Evolutionary conservation across 108 stramenopile genomes (phyloP).

Genomic region (Schizochytrium sp.): DNA sequence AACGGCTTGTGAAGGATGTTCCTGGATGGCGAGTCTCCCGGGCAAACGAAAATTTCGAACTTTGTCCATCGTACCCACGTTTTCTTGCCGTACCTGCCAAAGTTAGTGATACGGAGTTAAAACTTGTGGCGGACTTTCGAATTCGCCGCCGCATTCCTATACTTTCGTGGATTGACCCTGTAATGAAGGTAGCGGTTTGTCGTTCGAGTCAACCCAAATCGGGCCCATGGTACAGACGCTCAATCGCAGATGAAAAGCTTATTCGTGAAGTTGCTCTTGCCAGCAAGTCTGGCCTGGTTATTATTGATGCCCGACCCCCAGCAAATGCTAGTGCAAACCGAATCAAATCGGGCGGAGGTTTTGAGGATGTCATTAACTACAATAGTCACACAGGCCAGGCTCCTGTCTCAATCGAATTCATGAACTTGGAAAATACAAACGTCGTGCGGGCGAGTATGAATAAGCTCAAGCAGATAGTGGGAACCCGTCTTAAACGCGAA

Average conservation of each 20-base stretch:
- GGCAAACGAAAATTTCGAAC: slow-evolving; percentile 7
- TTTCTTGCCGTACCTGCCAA: not conserved
- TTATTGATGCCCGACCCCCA: slow-evolving; percentile 16
- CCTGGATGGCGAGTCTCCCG: slow-evolving; percentile 10
- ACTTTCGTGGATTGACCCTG: slow-evolving; percentile 42
- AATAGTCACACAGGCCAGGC: slow-evolving; percentile 32
- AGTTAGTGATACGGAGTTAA: not conserved
- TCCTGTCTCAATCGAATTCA: slow-evolving; percentile 43
- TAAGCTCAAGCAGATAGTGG: slow-evolving; percentile 48
- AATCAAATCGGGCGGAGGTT: slow-evolving; percentile 43
- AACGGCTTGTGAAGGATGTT: not conserved
- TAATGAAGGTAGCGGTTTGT: not conserved
- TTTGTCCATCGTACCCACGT: slow-evolving; percentile 47
- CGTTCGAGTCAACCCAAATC: slow-evolving; percentile 43
- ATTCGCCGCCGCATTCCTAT: slow-evolving; percentile 37
- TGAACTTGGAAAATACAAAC: slow-evolving; percentile 44
- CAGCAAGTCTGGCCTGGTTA: slow-evolving; percentile 9
- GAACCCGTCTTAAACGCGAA: slow-evolving; percentile 15
- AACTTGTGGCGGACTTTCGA: slow-evolving; percentile 28
- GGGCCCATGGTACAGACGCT: slow-evolving; percentile 2
- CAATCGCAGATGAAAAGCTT: slow-evolving; percentile 41
- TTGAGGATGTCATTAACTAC: slow-evolving; percentile 51
- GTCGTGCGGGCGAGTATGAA: slow-evolving; percentile 33
- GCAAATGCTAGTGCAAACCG: slow-evolving; percentile 26
- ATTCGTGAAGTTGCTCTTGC: not conserved